These are phyloP conservation scores for Syzygium jambos DNA, from an alignment of 345 rosid species.

Conservation along the genomic window DNA sequence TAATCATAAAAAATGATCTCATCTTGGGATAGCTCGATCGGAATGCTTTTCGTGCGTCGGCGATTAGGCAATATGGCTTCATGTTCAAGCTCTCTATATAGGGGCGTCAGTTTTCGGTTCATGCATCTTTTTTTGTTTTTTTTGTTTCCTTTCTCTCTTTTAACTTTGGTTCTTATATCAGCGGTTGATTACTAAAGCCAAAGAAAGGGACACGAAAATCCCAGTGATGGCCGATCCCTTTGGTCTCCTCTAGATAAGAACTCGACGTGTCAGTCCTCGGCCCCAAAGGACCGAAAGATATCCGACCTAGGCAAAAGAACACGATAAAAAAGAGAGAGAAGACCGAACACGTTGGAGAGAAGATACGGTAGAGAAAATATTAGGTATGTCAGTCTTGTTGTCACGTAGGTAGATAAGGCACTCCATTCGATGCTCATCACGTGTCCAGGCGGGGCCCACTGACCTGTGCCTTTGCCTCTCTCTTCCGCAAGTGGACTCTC, in stretches of 20 bases:
- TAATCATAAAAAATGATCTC: background rate
- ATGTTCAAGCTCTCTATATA: background rate
- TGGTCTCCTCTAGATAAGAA: background rate
- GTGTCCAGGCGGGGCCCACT: no score
- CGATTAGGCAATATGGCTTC: background rate
- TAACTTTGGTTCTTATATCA: background rate
- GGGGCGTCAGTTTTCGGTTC: background rate
- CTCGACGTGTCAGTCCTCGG: background rate
- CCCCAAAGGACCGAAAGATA: background rate
- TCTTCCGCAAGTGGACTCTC: background rate
- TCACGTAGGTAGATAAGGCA: no score
- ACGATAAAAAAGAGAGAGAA: background rate
- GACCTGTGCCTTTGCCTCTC: no score
- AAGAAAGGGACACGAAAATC: background rate
- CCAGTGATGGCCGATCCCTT: background rate
- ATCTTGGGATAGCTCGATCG: background rate
- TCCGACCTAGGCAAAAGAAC: background rate
- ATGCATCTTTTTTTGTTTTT: background rate
- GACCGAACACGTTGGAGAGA: background rate
- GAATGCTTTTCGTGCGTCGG: background rate
- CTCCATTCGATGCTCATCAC: no score
- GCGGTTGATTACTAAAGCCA: background rate
- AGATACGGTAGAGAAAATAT: background rate
- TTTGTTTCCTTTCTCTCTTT: background rate
- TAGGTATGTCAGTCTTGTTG: no score